A percentile compares a stretch with the other conserved stretches of the same genome.
Evolutionary conservation across 2,329 filamentous ascomycete species (phyloP).

Genomic region (Phyllosticta citriasiana): DNA sequence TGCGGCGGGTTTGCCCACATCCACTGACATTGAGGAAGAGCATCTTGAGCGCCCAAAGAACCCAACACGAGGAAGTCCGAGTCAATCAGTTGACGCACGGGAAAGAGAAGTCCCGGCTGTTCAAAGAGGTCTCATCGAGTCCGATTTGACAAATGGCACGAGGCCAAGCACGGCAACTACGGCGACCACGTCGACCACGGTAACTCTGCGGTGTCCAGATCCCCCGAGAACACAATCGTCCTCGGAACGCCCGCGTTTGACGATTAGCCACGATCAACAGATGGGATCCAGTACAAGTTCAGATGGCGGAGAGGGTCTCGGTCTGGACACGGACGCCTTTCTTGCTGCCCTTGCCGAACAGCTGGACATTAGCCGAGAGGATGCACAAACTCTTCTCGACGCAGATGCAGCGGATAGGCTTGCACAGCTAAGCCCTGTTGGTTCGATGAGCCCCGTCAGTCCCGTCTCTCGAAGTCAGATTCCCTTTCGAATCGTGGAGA

Average conservation of each 20-base stretch:
- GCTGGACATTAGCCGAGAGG: constrained; percentile 1
- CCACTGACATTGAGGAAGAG: constrained; percentile 37
- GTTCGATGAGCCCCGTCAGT: not conserved
- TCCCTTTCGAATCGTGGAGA: not conserved
- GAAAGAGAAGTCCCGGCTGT: not conserved
- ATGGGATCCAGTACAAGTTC: not conserved
- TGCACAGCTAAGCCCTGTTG: constrained; percentile 7
- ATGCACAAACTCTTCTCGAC: constrained; percentile 7
- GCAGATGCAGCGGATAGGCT: constrained; percentile 4
- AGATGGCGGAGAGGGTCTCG: not conserved
- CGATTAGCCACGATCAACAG: not conserved
- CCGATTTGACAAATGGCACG: not conserved
- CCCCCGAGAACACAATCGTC: not conserved
- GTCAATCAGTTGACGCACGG: constrained; percentile 28
- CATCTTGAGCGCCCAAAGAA: constrained; percentile 35
- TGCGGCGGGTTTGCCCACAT: constrained; percentile 32
- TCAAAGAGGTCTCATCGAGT: not conserved
- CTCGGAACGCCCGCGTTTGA: not conserved
- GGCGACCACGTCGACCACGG: constrained; percentile 2
- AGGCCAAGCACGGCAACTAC: not conserved
- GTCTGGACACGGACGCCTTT: not conserved
- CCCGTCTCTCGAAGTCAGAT: not conserved
- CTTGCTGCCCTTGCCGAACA: constrained; percentile 2
- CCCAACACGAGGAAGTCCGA: constrained; percentile 25
- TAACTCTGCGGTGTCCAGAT: not conserved